phyloP scores from a whole-genome alignment of 1,139 yeast species.

The Geotrichum reessii region DNA sequence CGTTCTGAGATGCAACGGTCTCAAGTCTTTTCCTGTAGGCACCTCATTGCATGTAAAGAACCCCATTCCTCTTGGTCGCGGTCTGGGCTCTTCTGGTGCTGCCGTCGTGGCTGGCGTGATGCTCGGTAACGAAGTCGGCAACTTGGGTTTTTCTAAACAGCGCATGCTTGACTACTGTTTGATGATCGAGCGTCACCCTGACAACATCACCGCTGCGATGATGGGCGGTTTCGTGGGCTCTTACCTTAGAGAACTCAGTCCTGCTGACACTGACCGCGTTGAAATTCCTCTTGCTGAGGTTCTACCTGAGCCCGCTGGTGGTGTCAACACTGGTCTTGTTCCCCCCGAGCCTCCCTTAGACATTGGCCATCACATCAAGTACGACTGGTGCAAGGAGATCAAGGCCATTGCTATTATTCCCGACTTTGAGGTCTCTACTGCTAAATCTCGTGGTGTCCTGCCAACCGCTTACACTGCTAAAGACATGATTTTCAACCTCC shows the following conservation, averaged over 20 bases:
- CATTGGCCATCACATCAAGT: constrained; percentile 85
- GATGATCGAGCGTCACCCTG: constrained; percentile 97
- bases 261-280: constrained; percentile 63
- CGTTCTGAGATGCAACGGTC: constrained; percentile 74
- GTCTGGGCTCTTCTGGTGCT: constrained; percentile 96
- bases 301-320: constrained; percentile 71
- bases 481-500: constrained; percentile 85
- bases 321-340: constrained; percentile 55
- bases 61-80: constrained; percentile 95
- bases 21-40: constrained; percentile 71
- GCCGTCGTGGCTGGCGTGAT: constrained; percentile 98
- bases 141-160: constrained; percentile 62
- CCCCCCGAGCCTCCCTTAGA: constrained; percentile 81
- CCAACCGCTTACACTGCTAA: constrained; percentile 74
- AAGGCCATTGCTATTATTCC: constrained; percentile 91
- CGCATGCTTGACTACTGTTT: constrained; percentile 90
- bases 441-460: constrained; percentile 80
- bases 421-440: constrained; percentile 88
- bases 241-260: constrained; percentile 71
- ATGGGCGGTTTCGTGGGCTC: constrained; percentile 98
- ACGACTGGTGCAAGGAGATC: constrained; percentile 73
- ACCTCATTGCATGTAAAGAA: constrained; percentile 77
- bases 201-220: constrained; percentile 97
- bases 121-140: constrained; percentile 79
- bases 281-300: constrained; percentile 82